phyloP scores from a whole-genome alignment of 2,329 filamentous ascomycete genomes.

The Zymoseptoria ardabiliae region DNA sequence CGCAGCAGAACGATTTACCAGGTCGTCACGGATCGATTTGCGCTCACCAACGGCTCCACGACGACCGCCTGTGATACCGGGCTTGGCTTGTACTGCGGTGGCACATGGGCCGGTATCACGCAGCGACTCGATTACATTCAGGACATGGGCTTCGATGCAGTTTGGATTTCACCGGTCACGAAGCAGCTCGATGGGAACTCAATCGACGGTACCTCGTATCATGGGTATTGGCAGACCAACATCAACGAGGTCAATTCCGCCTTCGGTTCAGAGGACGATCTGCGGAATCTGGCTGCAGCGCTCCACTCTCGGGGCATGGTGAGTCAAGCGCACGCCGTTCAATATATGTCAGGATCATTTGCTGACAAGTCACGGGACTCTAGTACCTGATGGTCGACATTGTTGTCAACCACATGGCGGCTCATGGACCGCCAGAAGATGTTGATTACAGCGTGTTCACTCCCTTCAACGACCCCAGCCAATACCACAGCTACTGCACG shows the following conservation, averaged over 20 bases:
- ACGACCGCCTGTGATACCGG: conserved; percentile 32
- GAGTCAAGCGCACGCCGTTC: conserved; percentile 4
- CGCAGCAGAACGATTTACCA: conserved; percentile 36
- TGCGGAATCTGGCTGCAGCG: conserved; percentile 29
- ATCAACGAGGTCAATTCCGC: conserved; percentile 36
- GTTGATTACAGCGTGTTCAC: conserved; percentile 31
- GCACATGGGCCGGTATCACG: conserved; percentile 52
- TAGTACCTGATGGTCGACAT: conserved; percentile 35
- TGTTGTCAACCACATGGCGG: conserved; percentile 34
- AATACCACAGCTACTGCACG: conserved; percentile 48
- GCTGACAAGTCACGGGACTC: conserved; percentile 7
- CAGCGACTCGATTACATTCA: conserved; percentile 57
- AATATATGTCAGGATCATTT: not conserved
- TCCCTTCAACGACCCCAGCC: conserved; percentile 35
- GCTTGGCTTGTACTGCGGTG: conserved; percentile 49
- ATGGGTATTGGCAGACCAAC: conserved; percentile 50
- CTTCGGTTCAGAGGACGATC: conserved; percentile 32
- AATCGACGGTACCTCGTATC: conserved; percentile 40
- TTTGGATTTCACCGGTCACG: conserved; percentile 52
- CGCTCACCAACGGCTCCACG: conserved; percentile 34
- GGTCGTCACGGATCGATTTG: conserved; percentile 37
- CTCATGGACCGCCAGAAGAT: conserved; percentile 20
- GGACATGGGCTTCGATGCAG: conserved; percentile 33
- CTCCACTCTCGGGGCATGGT: conserved; percentile 33
- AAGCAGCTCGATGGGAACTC: conserved; percentile 34